Evolutionary conservation across 306 rosid species (phyloP).

Genomic region (Acacia confusa): DNA sequence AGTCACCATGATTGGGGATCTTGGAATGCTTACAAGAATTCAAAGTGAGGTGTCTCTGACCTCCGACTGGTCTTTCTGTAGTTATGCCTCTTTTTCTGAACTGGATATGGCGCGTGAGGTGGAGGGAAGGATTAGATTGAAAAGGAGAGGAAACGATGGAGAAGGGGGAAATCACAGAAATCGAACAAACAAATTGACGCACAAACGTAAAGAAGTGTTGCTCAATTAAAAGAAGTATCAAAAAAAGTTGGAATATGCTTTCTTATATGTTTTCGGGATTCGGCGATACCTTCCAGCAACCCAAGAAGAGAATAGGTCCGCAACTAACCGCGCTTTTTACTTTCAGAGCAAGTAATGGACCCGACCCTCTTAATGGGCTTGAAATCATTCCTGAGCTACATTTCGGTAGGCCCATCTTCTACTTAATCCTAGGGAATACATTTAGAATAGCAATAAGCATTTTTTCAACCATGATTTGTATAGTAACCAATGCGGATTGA

Average conservation of each 20-base stretch:
- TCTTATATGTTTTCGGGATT: not conserved
- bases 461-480: too few species aligned
- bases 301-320: not conserved
- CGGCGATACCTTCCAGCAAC: not conserved
- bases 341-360: not conserved
- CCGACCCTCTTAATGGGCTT: not conserved
- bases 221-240: not conserved
- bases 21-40: not conserved
- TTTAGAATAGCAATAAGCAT: too few species aligned
- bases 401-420: not conserved
- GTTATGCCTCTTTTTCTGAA: not conserved
- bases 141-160: not conserved
- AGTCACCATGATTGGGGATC: constrained; percentile 56
- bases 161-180: not conserved
- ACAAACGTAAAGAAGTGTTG: not conserved
- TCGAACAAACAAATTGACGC: not conserved
- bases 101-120: not conserved
- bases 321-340: not conserved
- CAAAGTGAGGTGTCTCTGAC: not conserved
- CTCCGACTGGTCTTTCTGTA: not conserved
- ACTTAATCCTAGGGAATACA: not conserved
- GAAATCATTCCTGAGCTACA: not conserved
- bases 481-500: too few species aligned
- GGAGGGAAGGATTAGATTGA: not conserved
- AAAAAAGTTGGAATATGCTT: not conserved